Percentiles rank a stretch among this genome's conserved stretches.
Conservation (phyloP, 352 stramenopile species). For the Elongisporangium senticosum region DNA sequence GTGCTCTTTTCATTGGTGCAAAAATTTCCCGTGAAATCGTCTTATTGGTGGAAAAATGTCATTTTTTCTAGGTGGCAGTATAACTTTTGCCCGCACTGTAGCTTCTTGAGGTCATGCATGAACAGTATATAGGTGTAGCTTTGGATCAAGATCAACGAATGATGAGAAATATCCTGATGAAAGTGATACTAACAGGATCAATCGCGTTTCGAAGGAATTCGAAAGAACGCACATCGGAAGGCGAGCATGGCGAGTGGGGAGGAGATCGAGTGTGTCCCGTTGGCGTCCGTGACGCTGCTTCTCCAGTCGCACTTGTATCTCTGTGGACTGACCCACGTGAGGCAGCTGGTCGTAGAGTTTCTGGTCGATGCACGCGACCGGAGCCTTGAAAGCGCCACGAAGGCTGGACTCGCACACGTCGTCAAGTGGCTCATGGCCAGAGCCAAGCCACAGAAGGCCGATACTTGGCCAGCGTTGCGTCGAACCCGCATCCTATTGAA, state of each 20-base stretch:
- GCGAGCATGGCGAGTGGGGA: too few relatives aligned
- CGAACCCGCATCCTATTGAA: background rate
- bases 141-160: too few relatives aligned
- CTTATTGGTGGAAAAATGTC: slow-evolving; percentile 1
- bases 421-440: background rate
- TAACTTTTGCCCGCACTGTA: slow-evolving; percentile 4
- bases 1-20: background rate
- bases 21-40: background rate
- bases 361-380: background rate
- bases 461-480: background rate
- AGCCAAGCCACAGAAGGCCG: background rate
- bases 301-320: background rate
- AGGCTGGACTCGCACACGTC: too few relatives aligned
- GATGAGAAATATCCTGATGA: too few relatives aligned
- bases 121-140: too few relatives aligned
- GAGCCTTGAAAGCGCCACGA: background rate
- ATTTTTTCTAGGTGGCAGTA: slow-evolving; percentile 2
- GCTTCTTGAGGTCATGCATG: too few relatives aligned
- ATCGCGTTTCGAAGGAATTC: background rate
- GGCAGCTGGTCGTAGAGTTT: background rate
- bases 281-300: background rate
- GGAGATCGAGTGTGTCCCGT: background rate
- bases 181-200: background rate
- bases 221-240: too few relatives aligned
- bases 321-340: background rate